These are phyloP conservation scores for Piedraia hortae DNA, from an alignment of 2,329 filamentous ascomycete species.

Conservation along the genomic window DNA sequence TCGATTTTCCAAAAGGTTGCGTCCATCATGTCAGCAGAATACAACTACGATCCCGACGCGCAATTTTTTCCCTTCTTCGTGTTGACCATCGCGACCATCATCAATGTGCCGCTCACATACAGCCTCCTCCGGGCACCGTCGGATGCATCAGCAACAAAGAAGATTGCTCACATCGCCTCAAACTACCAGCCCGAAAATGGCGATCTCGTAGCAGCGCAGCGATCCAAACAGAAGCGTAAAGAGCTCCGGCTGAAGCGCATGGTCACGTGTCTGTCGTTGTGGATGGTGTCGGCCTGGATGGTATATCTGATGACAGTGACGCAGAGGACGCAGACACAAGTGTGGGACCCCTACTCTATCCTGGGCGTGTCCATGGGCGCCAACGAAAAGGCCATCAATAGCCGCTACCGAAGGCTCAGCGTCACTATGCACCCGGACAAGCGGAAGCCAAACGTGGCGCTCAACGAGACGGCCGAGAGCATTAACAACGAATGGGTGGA, in stretches of 20 bases:
- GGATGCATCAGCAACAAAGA: slow-evolving; percentile 42
- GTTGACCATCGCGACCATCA: slow-evolving; percentile 61
- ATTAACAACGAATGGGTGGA: slow-evolving; percentile 82
- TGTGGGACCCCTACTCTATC: slow-evolving; percentile 96
- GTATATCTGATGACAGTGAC: slow-evolving; percentile 68
- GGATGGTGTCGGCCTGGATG: slow-evolving; percentile 69
- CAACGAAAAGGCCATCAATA: slow-evolving; percentile 75
- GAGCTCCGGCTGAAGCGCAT: slow-evolving; percentile 71
- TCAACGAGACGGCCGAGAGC: slow-evolving; percentile 66
- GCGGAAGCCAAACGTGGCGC: slow-evolving; percentile 49
- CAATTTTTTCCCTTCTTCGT: slow-evolving; percentile 99
- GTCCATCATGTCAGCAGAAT: slow-evolving; percentile 91
- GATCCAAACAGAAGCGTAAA: slow-evolving; percentile 65
- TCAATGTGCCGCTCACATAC: slow-evolving; percentile 71
- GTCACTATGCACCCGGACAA: slow-evolving; percentile 85
- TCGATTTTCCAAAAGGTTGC: too few relatives aligned
- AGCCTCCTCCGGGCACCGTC: slow-evolving; percentile 50
- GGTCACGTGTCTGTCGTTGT: slow-evolving; percentile 47
- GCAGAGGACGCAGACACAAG: slow-evolving; percentile 39
- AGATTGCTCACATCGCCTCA: slow-evolving; percentile 56
- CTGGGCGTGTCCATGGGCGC: slow-evolving; percentile 60
- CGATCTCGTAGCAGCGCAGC: slow-evolving; percentile 56
- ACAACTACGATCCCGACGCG: slow-evolving; percentile 93
- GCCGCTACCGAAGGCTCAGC: slow-evolving; percentile 64
- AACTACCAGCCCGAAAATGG: slow-evolving; percentile 60